Base-by-base conservation (phyloP, 495 filamentous ascomycete species). In the Clavariopsis aquatica region DNA sequence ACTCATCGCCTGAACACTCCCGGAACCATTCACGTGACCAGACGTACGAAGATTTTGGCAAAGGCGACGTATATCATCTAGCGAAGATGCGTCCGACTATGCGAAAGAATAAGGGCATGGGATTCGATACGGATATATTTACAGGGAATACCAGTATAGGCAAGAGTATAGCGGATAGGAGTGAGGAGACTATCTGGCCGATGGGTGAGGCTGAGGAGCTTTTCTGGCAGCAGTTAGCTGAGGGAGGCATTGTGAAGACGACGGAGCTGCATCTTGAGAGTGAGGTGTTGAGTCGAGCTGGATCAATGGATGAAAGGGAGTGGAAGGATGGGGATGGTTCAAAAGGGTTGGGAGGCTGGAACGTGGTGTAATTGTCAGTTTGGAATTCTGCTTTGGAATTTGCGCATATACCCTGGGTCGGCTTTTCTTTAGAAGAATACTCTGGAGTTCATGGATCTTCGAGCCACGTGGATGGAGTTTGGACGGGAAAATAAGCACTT, bases 181-280 rank as follows among this genome's bases (percentile, higher is more conserved):
- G 54, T 23, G 62, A 64, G 45, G 62, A 57, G 19, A 23, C 29
- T 9, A 43, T 49, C 17, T 46, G 34, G 38, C 47, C 49, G 2
- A 13, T 26, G 13, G 19, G 19, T 41, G 49, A 54, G 26, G n/a
- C 20, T 8, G 38, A 54, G 24, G n/a, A 36, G 12, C 20, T 45
- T 20, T 43, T 9, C 46, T 26, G 43, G 49, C 20, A 22, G 20
- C 49, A 34, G 34, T 7, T 27, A 0, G 36, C 41, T 6, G 38
- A 52, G 9, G 65, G 59, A 9, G 52, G 52, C 3, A 68, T 68
- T 26, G 22, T 68, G 17, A 58, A 62, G 45, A 68, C 65, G 6
- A 62, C 65, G 17, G 65, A 68, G 52, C 36, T 68, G 24, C 58
- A 49, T 34, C 1, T 68, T 15, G 9, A 20, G 17, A 52, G 47